Percentiles rank a stretch among this genome's conserved stretches.
phyloP scores from a whole-genome alignment of 2,329 filamentous ascomycete species.

The Botrytis fabae region DNA sequence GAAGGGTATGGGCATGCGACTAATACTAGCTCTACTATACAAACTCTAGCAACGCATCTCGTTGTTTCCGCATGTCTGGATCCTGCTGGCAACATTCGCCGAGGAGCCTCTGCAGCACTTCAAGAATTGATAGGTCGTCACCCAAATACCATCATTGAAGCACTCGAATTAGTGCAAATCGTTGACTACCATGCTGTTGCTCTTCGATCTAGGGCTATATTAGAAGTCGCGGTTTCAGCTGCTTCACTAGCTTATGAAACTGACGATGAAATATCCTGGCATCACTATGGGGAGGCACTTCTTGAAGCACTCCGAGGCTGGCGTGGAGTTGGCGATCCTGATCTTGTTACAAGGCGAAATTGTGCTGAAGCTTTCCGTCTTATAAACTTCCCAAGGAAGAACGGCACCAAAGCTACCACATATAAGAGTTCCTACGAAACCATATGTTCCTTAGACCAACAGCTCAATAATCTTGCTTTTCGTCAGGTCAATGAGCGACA shows the following conservation, averaged over 20 bases:
- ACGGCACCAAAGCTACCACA: background rate
- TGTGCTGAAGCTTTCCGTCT: conserved; percentile 63
- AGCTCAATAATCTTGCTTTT: conserved; percentile 21
- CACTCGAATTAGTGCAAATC: conserved; percentile 70
- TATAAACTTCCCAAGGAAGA: background rate
- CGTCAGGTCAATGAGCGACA: conserved; percentile 70
- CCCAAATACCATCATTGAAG: conserved; percentile 77
- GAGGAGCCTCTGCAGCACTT: conserved; percentile 87
- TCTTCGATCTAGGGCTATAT: conserved; percentile 77
- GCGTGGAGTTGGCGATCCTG: conserved; percentile 82
- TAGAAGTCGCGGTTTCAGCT: conserved; percentile 70
- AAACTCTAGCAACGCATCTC: conserved; percentile 78
- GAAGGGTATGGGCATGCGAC: conserved; percentile 30
- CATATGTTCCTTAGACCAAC: conserved; percentile 23
- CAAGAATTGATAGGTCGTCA: conserved; percentile 94
- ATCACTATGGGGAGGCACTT: conserved; percentile 53
- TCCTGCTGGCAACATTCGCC: conserved; percentile 86
- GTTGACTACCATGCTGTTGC: conserved; percentile 95
- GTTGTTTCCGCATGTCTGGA: conserved; percentile 82
- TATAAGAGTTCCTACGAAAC: background rate
- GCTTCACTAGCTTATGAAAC: conserved; percentile 56
- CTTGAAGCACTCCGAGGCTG: conserved; percentile 73
- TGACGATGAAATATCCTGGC: conserved; percentile 54
- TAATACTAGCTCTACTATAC: conserved; percentile 52
- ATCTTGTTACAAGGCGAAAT: conserved; percentile 69